Evolutionary conservation across 768 basidiomycete genomes (phyloP).

Genomic region (Sporobolomyces pararoseus): DNA sequence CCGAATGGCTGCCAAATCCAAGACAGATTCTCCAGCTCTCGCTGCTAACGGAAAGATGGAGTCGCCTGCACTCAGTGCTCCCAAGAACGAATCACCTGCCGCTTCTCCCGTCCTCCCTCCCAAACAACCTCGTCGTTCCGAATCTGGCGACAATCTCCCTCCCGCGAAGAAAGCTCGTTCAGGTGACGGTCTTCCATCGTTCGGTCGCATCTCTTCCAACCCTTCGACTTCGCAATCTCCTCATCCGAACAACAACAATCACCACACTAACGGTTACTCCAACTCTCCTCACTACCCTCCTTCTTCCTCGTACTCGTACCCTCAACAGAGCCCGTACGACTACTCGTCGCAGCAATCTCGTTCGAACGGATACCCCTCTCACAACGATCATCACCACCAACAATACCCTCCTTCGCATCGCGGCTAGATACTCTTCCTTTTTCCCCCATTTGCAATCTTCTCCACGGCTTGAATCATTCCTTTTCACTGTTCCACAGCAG

Average conservation of each 20-base stretch:
- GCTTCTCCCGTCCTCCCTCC: conserved; percentile 6
- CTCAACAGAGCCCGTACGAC: not conserved
- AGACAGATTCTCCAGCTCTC: conserved; percentile 21
- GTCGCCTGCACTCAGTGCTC: not conserved
- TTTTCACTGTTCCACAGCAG: too few relatives aligned
- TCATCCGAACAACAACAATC: not conserved
- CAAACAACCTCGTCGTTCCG: conserved; percentile 8
- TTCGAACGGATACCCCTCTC: conserved; percentile 11
- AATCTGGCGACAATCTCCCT: not conserved
- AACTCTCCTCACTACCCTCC: not conserved
- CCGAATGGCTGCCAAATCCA: not conserved
- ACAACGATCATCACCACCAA: not conserved
- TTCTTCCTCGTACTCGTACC: not conserved
- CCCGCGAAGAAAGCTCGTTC: conserved; percentile 14
- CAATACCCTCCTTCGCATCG: conserved; percentile 3
- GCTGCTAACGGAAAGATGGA: not conserved
- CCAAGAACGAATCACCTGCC: conserved; percentile 9
- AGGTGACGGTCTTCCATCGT: conserved; percentile 15
- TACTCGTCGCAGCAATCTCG: not conserved
- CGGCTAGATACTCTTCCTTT: not conserved
- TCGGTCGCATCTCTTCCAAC: conserved; percentile 13
- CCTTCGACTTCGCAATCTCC: not conserved
- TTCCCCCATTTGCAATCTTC: not conserved
- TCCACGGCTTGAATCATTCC: not conserved
- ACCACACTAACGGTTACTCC: not conserved